Base-by-base conservation (phyloP, 306 rosid genomes). In the Castanea mollissima region DNA sequence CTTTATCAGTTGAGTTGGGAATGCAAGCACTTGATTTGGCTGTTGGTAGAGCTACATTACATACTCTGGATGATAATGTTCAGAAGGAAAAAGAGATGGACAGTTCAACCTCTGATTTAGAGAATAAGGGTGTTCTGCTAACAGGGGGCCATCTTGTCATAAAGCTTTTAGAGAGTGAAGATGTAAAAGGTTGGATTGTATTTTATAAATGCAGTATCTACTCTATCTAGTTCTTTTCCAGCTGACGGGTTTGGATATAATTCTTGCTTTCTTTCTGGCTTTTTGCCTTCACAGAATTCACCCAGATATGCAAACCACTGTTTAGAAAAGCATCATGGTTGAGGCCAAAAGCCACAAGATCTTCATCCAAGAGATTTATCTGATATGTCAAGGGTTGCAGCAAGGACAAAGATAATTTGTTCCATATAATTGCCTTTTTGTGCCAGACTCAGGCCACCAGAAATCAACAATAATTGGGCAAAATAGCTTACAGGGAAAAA, bases 301-400 rank as follows among this genome's bases (percentile, higher is more conserved):
- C 72, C 72, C 87, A 81, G 77, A 87, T 95, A 67, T 93, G 88
- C 83, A 95, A 93, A 77, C 96, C 96, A 0, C 86, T 95, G 23
- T 95, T 95, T 76, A 77, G 84, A 79, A 95, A 93, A 82, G 80
- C 94, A 3, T 84, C 91, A 10, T 90, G 89, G 97, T 80, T 95
- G 90, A 91, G 99, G 81, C 98, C 99, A 75, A 95, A 93, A 86
- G 99, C 98, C 1, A 95, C 99, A 60, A 89, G 98, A 73, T 84
- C 98, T 74, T 89, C 97, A 0, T 95, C 99, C 19, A 90, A 82
- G 99, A 91, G 91, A 92, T 93, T 56, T 93, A 95, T 87, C 83
- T 95, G 83, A 93, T 93, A 77, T 91, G 98, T 85, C 97, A 91
- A 80, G 89, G 89, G 58, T 88, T 91, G 68, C 83, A 86, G 74